A percentile compares a stretch with the other conserved stretches of the same genome.
Conservation (phyloP, 129 eudicot species). For the Rutidosis leptorrhynchoides region DNA sequence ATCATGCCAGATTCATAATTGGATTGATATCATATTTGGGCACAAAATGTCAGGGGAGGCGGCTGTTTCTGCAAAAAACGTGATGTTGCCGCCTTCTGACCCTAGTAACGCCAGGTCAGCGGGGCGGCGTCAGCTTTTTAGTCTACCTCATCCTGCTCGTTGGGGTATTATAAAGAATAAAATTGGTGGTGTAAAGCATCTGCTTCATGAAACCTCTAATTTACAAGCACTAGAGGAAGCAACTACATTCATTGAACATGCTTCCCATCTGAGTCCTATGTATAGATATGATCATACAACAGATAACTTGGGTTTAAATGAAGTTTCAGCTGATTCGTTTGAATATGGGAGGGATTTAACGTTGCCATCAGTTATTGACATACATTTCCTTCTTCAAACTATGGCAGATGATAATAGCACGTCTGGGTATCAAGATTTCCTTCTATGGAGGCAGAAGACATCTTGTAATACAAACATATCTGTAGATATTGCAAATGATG, state of each 20-base stretch:
- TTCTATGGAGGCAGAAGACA: constrained; percentile 64
- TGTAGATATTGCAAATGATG: constrained; percentile 52
- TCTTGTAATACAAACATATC: constrained; percentile 33
- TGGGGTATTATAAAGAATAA: constrained; percentile 33
- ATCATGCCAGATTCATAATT: constrained; percentile 70
- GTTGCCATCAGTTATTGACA: constrained; percentile 38
- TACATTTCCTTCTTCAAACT: constrained; percentile 61
- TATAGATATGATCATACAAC: constrained; percentile 32
- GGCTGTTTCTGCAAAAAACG: constrained; percentile 88
- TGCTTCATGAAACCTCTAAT: constrained; percentile 35
- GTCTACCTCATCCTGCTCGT: constrained; percentile 86
- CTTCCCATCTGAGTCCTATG: constrained; percentile 65
- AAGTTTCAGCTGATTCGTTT: constrained; percentile 14
- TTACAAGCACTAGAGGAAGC: constrained; percentile 65
- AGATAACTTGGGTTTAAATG: constrained; percentile 24
- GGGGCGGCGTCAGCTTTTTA: constrained; percentile 92
- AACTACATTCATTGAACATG: constrained; percentile 72
- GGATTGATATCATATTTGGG: constrained; percentile 97
- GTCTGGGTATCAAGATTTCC: constrained; percentile 76
- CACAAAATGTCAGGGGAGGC: constrained; percentile 92
- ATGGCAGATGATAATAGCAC: constrained; percentile 56
- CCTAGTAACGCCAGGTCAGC: constrained; percentile 54
- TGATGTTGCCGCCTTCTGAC: constrained; percentile 78
- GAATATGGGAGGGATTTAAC: constrained; percentile 27
- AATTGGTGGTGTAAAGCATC: constrained; percentile 24